A percentile compares a stretch with the other conserved stretches of the same genome.
Conservation (phyloP, 805 yeast species). For the Lachancea sp. region DNA sequence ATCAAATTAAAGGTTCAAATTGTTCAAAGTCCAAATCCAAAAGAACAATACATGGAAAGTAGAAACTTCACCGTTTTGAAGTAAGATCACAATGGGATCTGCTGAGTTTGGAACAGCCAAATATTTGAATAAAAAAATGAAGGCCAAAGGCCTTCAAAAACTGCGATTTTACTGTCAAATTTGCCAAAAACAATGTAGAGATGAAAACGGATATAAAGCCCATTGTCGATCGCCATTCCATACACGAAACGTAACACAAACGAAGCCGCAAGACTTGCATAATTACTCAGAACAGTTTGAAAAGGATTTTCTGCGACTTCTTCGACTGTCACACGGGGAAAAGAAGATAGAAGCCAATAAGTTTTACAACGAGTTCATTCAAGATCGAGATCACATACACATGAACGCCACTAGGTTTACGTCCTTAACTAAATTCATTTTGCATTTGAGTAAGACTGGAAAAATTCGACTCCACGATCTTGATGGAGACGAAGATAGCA, state of each 20-base stretch:
- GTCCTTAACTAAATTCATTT: slow-evolving; percentile 61
- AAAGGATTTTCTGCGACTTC: slow-evolving; percentile 53
- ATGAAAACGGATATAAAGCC: slow-evolving; percentile 90
- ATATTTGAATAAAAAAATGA: slow-evolving; percentile 66
- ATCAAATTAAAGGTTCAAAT: too few relatives aligned
- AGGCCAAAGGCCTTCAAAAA: slow-evolving; percentile 78
- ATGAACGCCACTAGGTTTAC: slow-evolving; percentile 85
- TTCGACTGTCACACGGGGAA: slow-evolving; percentile 71
- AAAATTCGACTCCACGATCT: slow-evolving; percentile 46
- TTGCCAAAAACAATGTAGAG: slow-evolving; percentile 90
- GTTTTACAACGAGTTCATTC: slow-evolving; percentile 85
- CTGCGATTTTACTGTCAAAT: slow-evolving; percentile 84
- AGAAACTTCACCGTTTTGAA: too few relatives aligned
- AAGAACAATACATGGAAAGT: too few relatives aligned
- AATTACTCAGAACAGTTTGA: slow-evolving; percentile 57
- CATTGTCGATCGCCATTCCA: slow-evolving; percentile 85
- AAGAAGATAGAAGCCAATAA: slow-evolving; percentile 73
- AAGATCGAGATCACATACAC: slow-evolving; percentile 78
- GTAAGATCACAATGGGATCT: slow-evolving; percentile 37
- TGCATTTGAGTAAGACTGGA: slow-evolving; percentile 51
- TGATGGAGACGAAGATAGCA: slow-evolving; percentile 24
- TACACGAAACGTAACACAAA: slow-evolving; percentile 45
- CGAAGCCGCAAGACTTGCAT: slow-evolving; percentile 45
- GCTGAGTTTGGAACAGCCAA: slow-evolving; percentile 66
- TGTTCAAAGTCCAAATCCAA: too few relatives aligned